A percentile compares a stretch with the other conserved stretches of the same genome.
Conservation (phyloP, 2,329 filamentous ascomycete species). For the Immersiporthe knoxdaviesiana region DNA sequence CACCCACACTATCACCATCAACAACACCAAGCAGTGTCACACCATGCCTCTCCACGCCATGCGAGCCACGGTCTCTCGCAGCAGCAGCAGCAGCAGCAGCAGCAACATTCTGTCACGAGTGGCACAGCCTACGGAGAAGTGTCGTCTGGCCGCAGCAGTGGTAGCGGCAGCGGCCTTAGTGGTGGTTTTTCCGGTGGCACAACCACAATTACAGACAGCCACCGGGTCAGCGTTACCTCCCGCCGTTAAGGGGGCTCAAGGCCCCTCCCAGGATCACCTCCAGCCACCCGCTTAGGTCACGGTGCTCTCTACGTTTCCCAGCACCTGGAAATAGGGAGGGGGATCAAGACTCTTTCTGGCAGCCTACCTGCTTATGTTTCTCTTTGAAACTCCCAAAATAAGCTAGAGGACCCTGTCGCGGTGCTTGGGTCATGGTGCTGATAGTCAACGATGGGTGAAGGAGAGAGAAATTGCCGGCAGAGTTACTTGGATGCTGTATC, state of each 20-base stretch:
- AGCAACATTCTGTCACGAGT: slow-evolving; percentile 23
- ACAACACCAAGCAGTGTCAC: slow-evolving; percentile 13
- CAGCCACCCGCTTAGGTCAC: background rate
- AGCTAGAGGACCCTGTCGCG: background rate
- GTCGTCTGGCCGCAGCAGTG: slow-evolving; percentile 21
- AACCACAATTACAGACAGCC: slow-evolving; percentile 22
- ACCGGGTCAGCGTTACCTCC: slow-evolving; percentile 22
- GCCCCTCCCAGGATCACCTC: background rate
- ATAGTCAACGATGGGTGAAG: background rate
- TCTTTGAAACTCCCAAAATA: background rate
- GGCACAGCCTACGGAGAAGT: slow-evolving; percentile 27
- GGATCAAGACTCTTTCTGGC: background rate
- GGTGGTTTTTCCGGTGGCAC: slow-evolving; percentile 22
- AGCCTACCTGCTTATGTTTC: background rate
- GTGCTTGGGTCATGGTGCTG: background rate
- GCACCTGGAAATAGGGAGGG: background rate
- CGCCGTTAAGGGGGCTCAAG: slow-evolving; percentile 19
- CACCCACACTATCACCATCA: slow-evolving; percentile 16
- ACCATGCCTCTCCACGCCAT: slow-evolving; percentile 23
- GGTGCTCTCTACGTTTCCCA: background rate
- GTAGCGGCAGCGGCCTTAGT: slow-evolving; percentile 18
- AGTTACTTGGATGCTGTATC: background rate
- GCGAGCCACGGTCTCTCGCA: slow-evolving; percentile 20
- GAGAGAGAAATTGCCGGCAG: background rate
- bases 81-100: slow-evolving; percentile 12